Evolutionary conservation across 106 monocot species (phyloP).

Genomic region (Allium sativum): DNA sequence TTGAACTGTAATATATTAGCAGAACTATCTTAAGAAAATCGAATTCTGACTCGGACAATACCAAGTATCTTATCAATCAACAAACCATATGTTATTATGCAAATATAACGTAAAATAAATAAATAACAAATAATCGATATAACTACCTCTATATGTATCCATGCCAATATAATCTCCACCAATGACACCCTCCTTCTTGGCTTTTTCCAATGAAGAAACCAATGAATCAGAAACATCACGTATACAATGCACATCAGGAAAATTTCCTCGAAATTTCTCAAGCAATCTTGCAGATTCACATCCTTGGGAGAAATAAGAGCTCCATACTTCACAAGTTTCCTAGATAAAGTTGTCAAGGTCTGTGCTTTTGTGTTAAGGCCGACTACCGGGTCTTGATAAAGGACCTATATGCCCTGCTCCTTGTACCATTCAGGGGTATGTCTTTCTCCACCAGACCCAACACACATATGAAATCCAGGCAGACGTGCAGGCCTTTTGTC

Average conservation of each 20-base stretch:
- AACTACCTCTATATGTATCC: too few relatives aligned
- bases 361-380: slow-evolving; percentile 42
- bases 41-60: too few relatives aligned
- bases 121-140: too few relatives aligned
- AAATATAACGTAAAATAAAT: too few relatives aligned
- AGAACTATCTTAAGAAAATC: too few relatives aligned
- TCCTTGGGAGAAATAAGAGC: slow-evolving; percentile 74
- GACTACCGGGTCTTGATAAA: slow-evolving; percentile 72
- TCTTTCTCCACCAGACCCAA: slow-evolving; percentile 71
- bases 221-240: slow-evolving; percentile 74
- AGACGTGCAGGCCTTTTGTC: slow-evolving; percentile 81
- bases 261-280: slow-evolving; percentile 54
- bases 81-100: too few relatives aligned
- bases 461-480: slow-evolving; percentile 81
- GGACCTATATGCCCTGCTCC: slow-evolving; percentile 67
- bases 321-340: slow-evolving; percentile 72
- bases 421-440: slow-evolving; percentile 73
- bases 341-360: slow-evolving; percentile 46
- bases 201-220: slow-evolving; percentile 76
- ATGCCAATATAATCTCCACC: too few relatives aligned
- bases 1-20: too few relatives aligned
- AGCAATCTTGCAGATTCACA: slow-evolving; percentile 56
- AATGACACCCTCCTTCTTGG: too few relatives aligned
- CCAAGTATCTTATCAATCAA: too few relatives aligned
- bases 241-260: slow-evolving; percentile 76